A percentile compares a stretch with the other conserved stretches of the same genome.
phyloP scores from a whole-genome alignment of 2,329 filamentous ascomycete genomes.

The Hymenoscyphus scutula region DNA sequence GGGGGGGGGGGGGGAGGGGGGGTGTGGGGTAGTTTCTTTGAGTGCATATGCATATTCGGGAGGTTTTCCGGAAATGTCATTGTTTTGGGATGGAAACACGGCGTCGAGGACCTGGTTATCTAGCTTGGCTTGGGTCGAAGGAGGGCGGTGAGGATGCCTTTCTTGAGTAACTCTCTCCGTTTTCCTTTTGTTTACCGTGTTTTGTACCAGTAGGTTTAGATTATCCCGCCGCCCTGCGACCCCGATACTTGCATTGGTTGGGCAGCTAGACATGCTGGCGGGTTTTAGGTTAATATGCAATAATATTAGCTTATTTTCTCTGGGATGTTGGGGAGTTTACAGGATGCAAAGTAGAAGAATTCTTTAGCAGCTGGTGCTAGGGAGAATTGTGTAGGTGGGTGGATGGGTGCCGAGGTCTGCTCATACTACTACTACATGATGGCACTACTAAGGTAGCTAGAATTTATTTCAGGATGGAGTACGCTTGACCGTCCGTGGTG shows the following conservation, averaged over 20 bases:
- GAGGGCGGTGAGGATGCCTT: not conserved
- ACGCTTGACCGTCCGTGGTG: no score
- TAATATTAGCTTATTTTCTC: not conserved
- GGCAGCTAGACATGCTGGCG: not conserved
- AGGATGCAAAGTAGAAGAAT: no score
- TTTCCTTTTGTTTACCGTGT: not conserved
- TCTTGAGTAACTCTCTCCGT: not conserved
- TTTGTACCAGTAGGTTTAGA: not conserved
- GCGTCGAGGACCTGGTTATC: not conserved
- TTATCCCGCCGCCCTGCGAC: not conserved
- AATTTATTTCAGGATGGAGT: no score
- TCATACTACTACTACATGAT: no score
- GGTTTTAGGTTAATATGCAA: not conserved
- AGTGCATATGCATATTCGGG: not conserved
- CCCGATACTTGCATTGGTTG: not conserved
- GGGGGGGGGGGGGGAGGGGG: not conserved
- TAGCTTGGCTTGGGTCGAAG: not conserved
- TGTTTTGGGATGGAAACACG: not conserved
- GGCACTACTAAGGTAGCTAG: no score
- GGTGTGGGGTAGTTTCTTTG: slow-evolving; percentile 1
- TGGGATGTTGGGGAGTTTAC: no score
- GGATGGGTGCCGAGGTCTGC: no score
- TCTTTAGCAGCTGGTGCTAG: no score
- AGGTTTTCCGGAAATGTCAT: not conserved
- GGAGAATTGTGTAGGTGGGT: no score